These are phyloP conservation scores for Phytophthora sp. DNA, from an alignment of 352 stramenopile species.

Conservation along the genomic window DNA sequence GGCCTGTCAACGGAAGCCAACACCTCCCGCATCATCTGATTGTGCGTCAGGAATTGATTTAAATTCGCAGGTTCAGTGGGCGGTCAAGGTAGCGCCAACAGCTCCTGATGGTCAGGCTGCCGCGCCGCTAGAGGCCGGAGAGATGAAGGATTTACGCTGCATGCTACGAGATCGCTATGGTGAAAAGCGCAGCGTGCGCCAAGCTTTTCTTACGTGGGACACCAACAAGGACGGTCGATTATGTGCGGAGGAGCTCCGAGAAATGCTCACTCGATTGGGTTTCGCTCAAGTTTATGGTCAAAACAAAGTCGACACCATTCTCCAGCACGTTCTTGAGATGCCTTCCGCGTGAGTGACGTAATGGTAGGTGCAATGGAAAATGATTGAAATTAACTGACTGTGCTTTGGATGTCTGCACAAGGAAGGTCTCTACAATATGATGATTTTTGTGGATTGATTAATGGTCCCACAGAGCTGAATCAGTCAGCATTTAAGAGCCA, in stretches of 20 bases:
- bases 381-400: constrained; percentile 5
- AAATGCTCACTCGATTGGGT: constrained; percentile 53
- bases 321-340: constrained; percentile 42
- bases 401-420: not conserved
- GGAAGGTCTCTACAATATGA: constrained; percentile 51
- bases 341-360: constrained; percentile 38
- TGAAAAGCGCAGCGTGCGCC: constrained; percentile 58
- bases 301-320: constrained; percentile 44
- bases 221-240: constrained; percentile 59
- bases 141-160: constrained; percentile 43
- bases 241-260: constrained; percentile 40
- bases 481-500: not conserved
- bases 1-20: not conserved
- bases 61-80: constrained; percentile 46
- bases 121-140: not conserved
- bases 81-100: constrained; percentile 31
- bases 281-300: constrained; percentile 43
- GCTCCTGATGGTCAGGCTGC: not conserved
- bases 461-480: constrained; percentile 11
- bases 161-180: constrained; percentile 65
- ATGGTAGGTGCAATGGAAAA: not conserved
- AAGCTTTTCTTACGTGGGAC: constrained; percentile 68
- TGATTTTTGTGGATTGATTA: constrained; percentile 54
- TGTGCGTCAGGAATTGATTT: constrained; percentile 9
- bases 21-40: not conserved